Evolutionary conservation across 2,329 filamentous ascomycete species (phyloP), one percentile per base, ranked within the genome.

Genomic region (Penicillium crustosum): DNA sequence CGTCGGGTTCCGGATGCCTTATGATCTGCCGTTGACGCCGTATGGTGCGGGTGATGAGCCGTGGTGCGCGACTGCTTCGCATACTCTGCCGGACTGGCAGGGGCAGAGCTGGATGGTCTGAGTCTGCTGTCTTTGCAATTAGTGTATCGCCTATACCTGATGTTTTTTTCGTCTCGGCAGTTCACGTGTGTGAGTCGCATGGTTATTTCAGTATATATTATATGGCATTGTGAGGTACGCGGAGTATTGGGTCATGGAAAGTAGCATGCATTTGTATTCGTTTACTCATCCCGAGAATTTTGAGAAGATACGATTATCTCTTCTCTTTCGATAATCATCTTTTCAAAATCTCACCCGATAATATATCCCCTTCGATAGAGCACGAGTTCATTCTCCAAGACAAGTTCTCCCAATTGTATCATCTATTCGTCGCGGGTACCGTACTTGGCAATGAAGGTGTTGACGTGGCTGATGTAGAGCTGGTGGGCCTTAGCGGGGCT

Each of bases 1-100:
- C 0, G 81, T 96, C 4, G 90, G 89, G 0, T 77, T 93, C 29
- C 82, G 91, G 17, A 87, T 96, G 76, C 90, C 92, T n/a, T 96
- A 96, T 73, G 87, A 87, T 73, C 75, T 93, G 7, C 92, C 92
- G 0, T 72, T 96, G 29, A 84, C 84, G 49, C 78, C 78, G 7
- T 96, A 96, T 67, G 77, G 71, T 0, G 62, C 73, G 8, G 72
- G 75, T 5, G 90, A 95, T 68, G 77, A 82, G 47, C 91, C 92
- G 1, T 96, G 92, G 93, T 90, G 89, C 59, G 88, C 88, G 4
- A 86, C 84, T 2, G 77, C 81, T 67, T 69, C 68, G 1, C 82
- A 93, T 68, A 57, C 60, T 0, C 82, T 87, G 67, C 84, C 81
- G 5, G 90, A 93, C 73, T 86, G 86, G 78, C 50, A 45, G 21